Percentiles rank a stretch among this genome's conserved stretches.
Conservation (phyloP, 73 alveolate species). For the Diophrys sp. region DNA sequence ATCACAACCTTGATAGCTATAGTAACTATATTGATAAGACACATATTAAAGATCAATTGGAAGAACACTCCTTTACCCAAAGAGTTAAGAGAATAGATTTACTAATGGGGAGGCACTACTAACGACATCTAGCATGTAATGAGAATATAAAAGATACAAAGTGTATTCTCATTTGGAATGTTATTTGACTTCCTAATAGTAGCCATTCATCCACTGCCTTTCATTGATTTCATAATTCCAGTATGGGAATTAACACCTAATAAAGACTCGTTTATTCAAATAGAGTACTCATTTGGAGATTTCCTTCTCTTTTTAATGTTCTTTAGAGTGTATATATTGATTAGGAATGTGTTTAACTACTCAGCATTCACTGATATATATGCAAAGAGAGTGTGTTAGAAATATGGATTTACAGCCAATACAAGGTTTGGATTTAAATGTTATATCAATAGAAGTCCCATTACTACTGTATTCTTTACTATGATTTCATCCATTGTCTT, state of each 20-base stretch:
- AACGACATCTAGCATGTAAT: neutral
- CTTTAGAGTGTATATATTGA: conserved; percentile 30
- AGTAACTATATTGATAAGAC: neutral
- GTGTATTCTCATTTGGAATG: neutral
- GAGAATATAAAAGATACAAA: neutral
- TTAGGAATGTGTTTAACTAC: conserved; percentile 57
- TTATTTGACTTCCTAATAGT: neutral
- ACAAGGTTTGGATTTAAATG: conserved; percentile 57
- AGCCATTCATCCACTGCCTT: conserved; percentile 13
- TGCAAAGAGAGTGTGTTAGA: conserved; percentile 46
- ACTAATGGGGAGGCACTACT: neutral
- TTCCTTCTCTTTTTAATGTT: conserved; percentile 54
- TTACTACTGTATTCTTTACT: conserved; percentile 32
- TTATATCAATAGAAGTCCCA: conserved; percentile 42
- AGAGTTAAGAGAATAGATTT: neutral
- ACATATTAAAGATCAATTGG: conserved; percentile 14
- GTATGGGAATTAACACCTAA: neutral
- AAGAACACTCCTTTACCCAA: conserved; percentile 12
- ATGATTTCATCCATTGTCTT: conserved; percentile 13
- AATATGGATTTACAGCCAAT: conserved; percentile 29
- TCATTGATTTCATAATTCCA: conserved; percentile 1
- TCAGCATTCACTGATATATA: conserved; percentile 57
- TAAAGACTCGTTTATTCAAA: neutral
- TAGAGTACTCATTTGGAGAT: conserved; percentile 33
- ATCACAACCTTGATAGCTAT: conserved; percentile 15